phyloP scores from a whole-genome alignment of 2,329 filamentous ascomycete species.

The Hymenoscyphus linearis region DNA sequence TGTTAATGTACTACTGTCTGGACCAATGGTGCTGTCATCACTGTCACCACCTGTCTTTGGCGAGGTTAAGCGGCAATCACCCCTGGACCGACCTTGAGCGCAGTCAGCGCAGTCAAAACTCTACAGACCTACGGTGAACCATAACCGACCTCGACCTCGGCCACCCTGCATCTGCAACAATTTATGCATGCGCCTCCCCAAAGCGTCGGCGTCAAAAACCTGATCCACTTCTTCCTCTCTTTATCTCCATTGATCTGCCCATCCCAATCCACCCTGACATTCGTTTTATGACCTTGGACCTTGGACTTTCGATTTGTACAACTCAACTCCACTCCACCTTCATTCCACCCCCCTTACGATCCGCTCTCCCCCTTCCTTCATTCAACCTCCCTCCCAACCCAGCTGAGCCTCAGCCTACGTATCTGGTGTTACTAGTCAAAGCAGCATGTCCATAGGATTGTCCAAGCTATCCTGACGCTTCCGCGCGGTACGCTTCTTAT shows the following conservation, averaged over 20 bases:
- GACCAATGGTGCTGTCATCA: too few relatives aligned
- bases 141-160: not conserved
- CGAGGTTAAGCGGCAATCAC: not conserved
- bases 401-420: not conserved
- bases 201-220: not conserved
- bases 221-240: not conserved
- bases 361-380: not conserved
- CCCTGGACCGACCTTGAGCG: not conserved
- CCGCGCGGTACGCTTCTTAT: constrained; percentile 2
- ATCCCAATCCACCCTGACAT: not conserved
- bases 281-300: not conserved
- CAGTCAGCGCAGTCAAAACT: not conserved
- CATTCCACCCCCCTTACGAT: not conserved
- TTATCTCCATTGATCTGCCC: not conserved
- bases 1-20: too few relatives aligned
- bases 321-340: not conserved
- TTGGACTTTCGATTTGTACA: not conserved
- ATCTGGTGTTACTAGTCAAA: not conserved
- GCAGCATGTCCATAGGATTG: not conserved
- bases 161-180: too few relatives aligned
- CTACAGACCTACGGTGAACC: not conserved
- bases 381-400: not conserved
- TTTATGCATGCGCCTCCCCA: not conserved
- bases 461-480: constrained; percentile 2
- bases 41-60: too few relatives aligned